Base-by-base conservation (phyloP, 805 yeast genomes). In the Suhomyces canberraensis region DNA sequence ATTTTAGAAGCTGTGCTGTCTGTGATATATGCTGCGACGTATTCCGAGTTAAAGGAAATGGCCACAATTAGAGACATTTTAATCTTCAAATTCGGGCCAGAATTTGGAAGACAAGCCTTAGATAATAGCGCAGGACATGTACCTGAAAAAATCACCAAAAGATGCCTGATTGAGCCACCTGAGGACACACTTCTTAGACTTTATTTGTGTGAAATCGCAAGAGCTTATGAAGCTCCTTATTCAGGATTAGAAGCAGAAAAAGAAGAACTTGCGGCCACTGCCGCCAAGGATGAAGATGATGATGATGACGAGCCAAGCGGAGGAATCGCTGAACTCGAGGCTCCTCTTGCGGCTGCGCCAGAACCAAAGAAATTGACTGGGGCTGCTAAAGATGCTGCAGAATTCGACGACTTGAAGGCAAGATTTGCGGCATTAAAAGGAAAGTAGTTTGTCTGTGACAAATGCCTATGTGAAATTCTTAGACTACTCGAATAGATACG, bases 151-250 rank as follows among this genome's bases (percentile, higher is more conserved):
- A 75, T 88, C 4, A 48, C 73, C 11, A 71, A 70, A 29, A 64
- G 89, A 43, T 80, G 93, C 40, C 66, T 74, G 13, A 75, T 81
- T 3, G 77, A 74, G 36, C 79, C 93, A 4, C 96, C 95, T 1
- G 58, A 72, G 3, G 71, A 68, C 29, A 78, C 71, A 16, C 66
- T 88, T 37, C 93, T 88, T 1, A 69, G 72, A 11, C 58, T 84
- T 41, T 89, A 89, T 50, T 64, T 89, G 43, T 66, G 74, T 36
- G 96, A 88, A 52, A 88, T 88, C 42, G 95, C 95, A 1, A 69
- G 69, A 35, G 84, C 95, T 0, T 88, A 89, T 51, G 71, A 73
- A 16, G 93, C 81, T 0, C 84, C 88, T 1, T 89, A 78, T 50
- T 78, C 86, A 21, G 81, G 78, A 11, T 55, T 79, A 39, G 35